Evolutionary conservation across 441 rosid genomes (phyloP).

Genomic region (Pelargonium fulgidum): DNA sequence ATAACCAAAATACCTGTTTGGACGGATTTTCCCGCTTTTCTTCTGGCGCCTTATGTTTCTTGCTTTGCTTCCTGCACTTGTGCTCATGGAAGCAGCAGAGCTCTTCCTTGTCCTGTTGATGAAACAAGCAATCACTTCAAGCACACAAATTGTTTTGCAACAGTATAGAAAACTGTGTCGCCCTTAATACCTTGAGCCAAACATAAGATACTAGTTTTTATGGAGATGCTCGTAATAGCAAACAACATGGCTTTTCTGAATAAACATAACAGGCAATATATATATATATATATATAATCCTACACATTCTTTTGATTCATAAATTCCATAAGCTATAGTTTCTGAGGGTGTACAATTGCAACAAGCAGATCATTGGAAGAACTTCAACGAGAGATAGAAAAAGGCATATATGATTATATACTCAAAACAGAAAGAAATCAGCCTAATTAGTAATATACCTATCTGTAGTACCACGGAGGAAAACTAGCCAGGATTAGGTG

Average conservation of each 20-base stretch:
- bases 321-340: background rate
- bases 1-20: slow-evolving; percentile 60
- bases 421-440: background rate
- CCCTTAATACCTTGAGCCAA: background rate
- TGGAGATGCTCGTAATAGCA: too few species aligned
- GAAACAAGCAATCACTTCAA: slow-evolving; percentile 19
- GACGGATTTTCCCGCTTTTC: slow-evolving; percentile 77
- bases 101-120: slow-evolving; percentile 62
- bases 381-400: slow-evolving; percentile 1
- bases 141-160: background rate
- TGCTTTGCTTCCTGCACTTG: slow-evolving; percentile 53
- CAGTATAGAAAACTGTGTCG: background rate
- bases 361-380: background rate
- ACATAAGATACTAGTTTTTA: background rate
- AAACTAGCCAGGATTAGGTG: background rate
- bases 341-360: background rate
- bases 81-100: slow-evolving; percentile 61
- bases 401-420: background rate
- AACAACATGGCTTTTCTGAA: too few species aligned
- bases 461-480: background rate
- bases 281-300: too few species aligned
- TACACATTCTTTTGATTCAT: background rate
- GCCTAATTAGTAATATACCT: background rate
- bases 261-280: too few species aligned
- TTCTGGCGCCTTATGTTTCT: slow-evolving; percentile 67